Evolutionary conservation across 176 grass and related monocot genomes (phyloP).

Genomic region (Saccharum spontaneum): DNA sequence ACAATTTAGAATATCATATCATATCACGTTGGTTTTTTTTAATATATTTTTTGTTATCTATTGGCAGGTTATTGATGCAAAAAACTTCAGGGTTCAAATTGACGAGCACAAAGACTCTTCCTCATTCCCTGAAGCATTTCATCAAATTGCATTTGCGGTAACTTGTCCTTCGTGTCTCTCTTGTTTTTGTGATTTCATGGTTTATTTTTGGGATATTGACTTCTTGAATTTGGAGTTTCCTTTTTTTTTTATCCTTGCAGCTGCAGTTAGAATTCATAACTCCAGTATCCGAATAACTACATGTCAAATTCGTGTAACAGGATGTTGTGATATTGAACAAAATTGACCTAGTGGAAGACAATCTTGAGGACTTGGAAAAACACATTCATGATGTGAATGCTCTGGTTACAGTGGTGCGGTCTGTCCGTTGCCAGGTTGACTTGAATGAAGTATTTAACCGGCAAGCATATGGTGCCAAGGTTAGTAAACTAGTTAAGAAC

Average conservation of each 20-base stretch:
- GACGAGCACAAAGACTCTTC: constrained; percentile 63
- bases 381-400: constrained; percentile 73
- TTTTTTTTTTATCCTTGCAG: neutral
- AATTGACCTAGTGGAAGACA: constrained; percentile 75
- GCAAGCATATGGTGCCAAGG: constrained; percentile 78
- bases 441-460: constrained; percentile 79
- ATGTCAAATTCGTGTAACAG: constrained; percentile 39
- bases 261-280: neutral
- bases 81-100: constrained; percentile 90
- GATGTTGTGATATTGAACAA: constrained; percentile 98
- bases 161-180: constrained; percentile 6
- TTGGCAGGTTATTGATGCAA: constrained; percentile 83
- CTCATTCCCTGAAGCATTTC: constrained; percentile 90
- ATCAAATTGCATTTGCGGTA: constrained; percentile 98
- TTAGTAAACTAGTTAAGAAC: constrained; percentile 42
- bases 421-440: constrained; percentile 83
- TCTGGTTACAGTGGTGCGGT: constrained; percentile 70
- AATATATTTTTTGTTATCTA: constrained; percentile 16
- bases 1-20: neutral
- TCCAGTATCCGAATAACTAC: constrained; percentile 15
- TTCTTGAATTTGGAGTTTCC: neutral
- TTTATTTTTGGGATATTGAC: constrained; percentile 24
- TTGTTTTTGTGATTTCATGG: neutral
- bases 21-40: neutral
- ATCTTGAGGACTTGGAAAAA: constrained; percentile 75